Evolutionary conservation across 2,329 filamentous ascomycete genomes (phyloP).

Genomic region (Ceratocystis colombiana): DNA sequence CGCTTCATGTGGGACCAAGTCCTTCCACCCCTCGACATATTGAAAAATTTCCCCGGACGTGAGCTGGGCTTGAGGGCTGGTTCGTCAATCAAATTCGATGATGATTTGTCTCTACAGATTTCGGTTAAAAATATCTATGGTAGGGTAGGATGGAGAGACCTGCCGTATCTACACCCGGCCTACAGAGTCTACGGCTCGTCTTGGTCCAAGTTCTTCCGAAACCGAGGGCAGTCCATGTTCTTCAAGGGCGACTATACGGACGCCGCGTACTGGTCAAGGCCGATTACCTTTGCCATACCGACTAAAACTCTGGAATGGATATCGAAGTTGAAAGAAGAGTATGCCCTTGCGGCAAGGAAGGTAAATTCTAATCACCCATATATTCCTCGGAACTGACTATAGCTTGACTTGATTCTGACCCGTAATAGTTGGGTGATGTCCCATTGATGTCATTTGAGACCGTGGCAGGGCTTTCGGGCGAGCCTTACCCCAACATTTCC

Average conservation of each 20-base stretch:
- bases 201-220: constrained; percentile 20
- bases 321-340: background rate
- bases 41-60: constrained; percentile 13
- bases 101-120: constrained; percentile 4
- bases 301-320: constrained; percentile 3
- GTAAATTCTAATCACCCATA: background rate
- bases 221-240: constrained; percentile 15
- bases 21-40: constrained; percentile 1
- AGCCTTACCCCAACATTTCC: constrained; percentile 13
- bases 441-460: background rate
- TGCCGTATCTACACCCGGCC: constrained; percentile 18
- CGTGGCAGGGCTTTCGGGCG: constrained; percentile 1
- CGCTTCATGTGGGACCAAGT: constrained; percentile 22
- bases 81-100: constrained; percentile 5
- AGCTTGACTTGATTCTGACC: background rate
- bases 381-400: background rate
- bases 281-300: constrained; percentile 21
- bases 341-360: background rate
- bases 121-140: background rate
- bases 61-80: constrained; percentile 11
- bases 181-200: constrained; percentile 13
- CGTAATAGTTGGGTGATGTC: background rate
- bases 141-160: constrained; percentile 1
- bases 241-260: constrained; percentile 16
- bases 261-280: background rate